Evolutionary conservation across 495 filamentous ascomycete genomes (phyloP).

Genomic region (Talaromyces proteolyticus): DNA sequence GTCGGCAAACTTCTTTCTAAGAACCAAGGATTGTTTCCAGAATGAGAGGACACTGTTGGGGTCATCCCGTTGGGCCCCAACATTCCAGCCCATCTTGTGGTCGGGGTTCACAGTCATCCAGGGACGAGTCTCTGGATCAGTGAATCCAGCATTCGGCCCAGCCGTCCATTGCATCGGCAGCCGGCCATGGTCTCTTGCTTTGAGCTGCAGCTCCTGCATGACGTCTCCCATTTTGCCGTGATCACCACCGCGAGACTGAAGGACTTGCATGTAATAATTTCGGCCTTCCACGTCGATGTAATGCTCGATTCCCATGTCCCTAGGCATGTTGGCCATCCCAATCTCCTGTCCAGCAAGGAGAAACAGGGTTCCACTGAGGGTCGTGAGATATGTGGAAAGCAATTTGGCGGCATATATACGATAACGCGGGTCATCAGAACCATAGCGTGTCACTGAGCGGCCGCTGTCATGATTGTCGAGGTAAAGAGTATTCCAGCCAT

Average conservation of each 20-base stretch:
- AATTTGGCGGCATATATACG: constrained; percentile 44
- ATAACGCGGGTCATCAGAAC: constrained; percentile 26
- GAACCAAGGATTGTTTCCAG: constrained; percentile 34
- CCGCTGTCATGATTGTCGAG: constrained; percentile 57
- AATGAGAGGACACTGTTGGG: constrained; percentile 32
- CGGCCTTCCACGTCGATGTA: constrained; percentile 57
- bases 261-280: constrained; percentile 42
- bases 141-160: constrained; percentile 36
- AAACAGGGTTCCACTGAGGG: constrained; percentile 55
- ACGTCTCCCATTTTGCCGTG: constrained; percentile 27
- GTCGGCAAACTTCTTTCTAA: constrained; percentile 42
- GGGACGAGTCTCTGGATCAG: constrained; percentile 26
- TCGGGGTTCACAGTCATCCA: constrained; percentile 50
- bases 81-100: constrained; percentile 36
- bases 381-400: constrained; percentile 43
- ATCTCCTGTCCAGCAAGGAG: constrained; percentile 64
- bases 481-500: constrained; percentile 40
- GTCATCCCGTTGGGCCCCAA: constrained; percentile 29
- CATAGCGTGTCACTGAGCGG: constrained; percentile 48
- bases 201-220: constrained; percentile 23
- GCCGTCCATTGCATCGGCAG: constrained; percentile 40
- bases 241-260: constrained; percentile 15
- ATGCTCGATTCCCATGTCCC: constrained; percentile 46
- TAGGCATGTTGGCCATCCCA: constrained; percentile 59
- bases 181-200: constrained; percentile 40